Evolutionary conservation across 2,329 filamentous ascomycete genomes (phyloP).

Genomic region (Phyllosticta paracitricarpa): DNA sequence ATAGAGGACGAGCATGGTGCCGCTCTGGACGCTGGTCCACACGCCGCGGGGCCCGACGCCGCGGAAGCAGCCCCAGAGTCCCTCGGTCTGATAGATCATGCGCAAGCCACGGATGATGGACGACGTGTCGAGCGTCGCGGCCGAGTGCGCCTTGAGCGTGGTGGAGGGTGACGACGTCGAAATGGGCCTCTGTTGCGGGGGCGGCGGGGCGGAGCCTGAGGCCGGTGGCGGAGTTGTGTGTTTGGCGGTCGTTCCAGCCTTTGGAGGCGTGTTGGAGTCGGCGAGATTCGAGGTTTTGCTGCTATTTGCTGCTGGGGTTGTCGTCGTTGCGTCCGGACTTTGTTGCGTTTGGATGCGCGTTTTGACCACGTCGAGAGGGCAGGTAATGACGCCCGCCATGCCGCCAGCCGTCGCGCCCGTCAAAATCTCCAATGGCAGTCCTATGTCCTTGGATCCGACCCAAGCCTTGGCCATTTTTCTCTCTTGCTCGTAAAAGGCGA

Average conservation of each 20-base stretch:
- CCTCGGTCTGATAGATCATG: conserved; percentile 85
- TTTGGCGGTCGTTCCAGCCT: conserved; percentile 18
- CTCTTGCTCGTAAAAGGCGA: conserved; percentile 96
- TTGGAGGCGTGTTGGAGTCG: not conserved
- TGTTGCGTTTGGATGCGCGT: conserved; percentile 92
- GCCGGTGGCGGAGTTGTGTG: conserved; percentile 18
- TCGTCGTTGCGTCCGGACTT: conserved; percentile 35
- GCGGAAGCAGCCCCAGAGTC: conserved; percentile 81
- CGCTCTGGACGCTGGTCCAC: conserved; percentile 96
- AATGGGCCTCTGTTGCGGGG: conserved; percentile 58
- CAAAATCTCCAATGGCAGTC: conserved; percentile 71
- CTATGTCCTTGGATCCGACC: conserved; percentile 74
- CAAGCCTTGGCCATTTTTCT: conserved; percentile 70
- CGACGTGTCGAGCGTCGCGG: conserved; percentile 74
- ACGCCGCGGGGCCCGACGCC: conserved; percentile 87
- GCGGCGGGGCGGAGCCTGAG: conserved; percentile 17
- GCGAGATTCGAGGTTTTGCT: not conserved
- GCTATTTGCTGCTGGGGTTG: not conserved
- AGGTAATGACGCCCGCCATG: conserved; percentile 87
- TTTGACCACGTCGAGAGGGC: conserved; percentile 94
- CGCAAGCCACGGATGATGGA: conserved; percentile 76
- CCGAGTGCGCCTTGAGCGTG: conserved; percentile 66
- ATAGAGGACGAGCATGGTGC: conserved; percentile 93
- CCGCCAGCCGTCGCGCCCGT: conserved; percentile 87
- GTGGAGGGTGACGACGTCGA: conserved; percentile 87